These are phyloP conservation scores for Pestalotiopsis sp. DNA, from an alignment of 2,329 filamentous ascomycete species.

Conservation along the genomic window DNA sequence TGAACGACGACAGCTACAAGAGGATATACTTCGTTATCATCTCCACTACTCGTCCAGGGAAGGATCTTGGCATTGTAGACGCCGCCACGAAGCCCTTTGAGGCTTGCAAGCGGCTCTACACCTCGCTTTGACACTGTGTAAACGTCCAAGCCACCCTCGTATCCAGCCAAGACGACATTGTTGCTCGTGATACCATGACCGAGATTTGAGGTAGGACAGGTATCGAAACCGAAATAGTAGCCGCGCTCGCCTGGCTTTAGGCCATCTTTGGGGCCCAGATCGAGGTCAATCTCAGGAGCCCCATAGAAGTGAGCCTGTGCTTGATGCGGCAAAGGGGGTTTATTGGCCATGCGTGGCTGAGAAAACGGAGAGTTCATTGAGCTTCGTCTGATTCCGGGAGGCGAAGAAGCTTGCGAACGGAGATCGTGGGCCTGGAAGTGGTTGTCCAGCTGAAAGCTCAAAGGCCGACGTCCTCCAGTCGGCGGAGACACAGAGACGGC, in stretches of 20 bases:
- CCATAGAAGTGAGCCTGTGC: conserved; percentile 70
- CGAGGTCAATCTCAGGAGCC: conserved; percentile 71
- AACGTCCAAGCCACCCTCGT: conserved; percentile 78
- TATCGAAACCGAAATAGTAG: conserved; percentile 83
- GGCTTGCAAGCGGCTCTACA: conserved; percentile 67
- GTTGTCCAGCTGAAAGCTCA: conserved; percentile 44
- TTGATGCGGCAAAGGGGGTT: conserved; percentile 64
- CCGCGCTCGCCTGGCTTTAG: conserved; percentile 69
- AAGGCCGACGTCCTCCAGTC: conserved; percentile 34
- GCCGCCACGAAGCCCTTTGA: conserved; percentile 78
- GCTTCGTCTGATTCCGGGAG: conserved; percentile 38
- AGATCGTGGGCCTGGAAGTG: conserved; percentile 39
- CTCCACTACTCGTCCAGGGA: conserved; percentile 60
- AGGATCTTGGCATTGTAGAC: conserved; percentile 84
- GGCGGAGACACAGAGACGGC: conserved; percentile 34
- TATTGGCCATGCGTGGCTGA: conserved; percentile 38
- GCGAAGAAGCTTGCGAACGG: conserved; percentile 42
- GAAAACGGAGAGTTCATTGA: conserved; percentile 56
- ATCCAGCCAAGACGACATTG: conserved; percentile 75
- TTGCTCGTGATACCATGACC: conserved; percentile 47
- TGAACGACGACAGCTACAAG: conserved; percentile 81
- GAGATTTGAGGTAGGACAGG: conserved; percentile 51
- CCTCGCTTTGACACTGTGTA: conserved; percentile 74
- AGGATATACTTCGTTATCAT: conserved; percentile 63
- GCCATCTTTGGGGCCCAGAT: conserved; percentile 50